A percentile compares a stretch with the other conserved stretches of the same genome.
Evolutionary conservation across 371 early-diverging fungal species (phyloP).

Genomic region (Entomophthora muscae): DNA sequence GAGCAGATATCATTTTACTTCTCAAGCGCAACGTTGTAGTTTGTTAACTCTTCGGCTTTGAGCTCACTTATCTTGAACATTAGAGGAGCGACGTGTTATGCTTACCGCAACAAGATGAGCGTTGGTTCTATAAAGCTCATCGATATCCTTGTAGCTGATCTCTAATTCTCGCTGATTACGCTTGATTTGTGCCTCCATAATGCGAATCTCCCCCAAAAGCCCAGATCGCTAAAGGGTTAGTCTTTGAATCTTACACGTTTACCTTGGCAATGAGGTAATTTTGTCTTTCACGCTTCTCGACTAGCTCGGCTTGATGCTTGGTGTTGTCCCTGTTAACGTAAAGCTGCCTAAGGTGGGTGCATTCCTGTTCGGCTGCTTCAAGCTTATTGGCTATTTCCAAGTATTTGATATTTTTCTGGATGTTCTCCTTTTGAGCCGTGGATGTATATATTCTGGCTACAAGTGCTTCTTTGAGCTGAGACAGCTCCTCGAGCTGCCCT

Average conservation of each 20-base stretch:
- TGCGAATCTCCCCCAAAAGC: constrained; percentile 68
- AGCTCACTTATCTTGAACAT: constrained; percentile 43
- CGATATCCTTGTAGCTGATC: constrained; percentile 61
- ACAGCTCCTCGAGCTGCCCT: background rate
- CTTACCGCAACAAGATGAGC: background rate
- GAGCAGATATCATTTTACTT: constrained; percentile 20
- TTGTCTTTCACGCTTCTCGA: background rate
- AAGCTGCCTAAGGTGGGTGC: background rate
- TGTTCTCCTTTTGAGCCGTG: background rate
- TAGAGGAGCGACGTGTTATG: background rate
- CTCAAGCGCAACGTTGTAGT: constrained; percentile 73
- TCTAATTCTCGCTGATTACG: constrained; percentile 39
- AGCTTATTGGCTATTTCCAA: background rate
- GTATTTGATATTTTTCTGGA: background rate
- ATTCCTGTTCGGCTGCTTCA: background rate
- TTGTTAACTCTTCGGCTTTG: constrained; percentile 64
- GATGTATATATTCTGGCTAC: background rate
- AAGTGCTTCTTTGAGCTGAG: background rate
- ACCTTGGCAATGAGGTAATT: background rate
- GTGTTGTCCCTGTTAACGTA: background rate
- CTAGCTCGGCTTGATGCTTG: background rate
- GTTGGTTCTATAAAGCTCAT: constrained; percentile 28
- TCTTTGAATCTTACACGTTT: no score
- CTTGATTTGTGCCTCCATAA: constrained; percentile 51
- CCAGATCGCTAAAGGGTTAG: constrained; percentile 48